Conservation (phyloP, 2,329 filamentous ascomycete genomes). For the Hyphodiscus sp. region DNA sequence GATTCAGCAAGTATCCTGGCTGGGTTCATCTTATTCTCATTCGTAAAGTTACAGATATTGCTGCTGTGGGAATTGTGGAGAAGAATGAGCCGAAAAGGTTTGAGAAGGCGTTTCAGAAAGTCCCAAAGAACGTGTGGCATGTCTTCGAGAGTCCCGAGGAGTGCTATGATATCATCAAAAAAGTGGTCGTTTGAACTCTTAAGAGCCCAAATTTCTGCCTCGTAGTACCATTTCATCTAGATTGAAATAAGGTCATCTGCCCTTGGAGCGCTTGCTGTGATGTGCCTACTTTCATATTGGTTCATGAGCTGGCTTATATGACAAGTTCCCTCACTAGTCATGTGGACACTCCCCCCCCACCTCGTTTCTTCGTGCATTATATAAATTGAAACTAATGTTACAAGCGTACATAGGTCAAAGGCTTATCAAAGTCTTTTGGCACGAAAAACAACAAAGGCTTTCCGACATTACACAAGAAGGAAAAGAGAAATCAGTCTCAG, state of each 20-base stretch:
- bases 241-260: too few species aligned
- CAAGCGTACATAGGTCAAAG: not conserved
- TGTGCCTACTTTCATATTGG: too few species aligned
- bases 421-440: too few species aligned
- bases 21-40: conserved; percentile 86
- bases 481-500: too few species aligned
- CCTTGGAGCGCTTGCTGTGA: too few species aligned
- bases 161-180: conserved; percentile 38
- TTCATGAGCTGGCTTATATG: too few species aligned
- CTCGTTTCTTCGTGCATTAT: too few species aligned
- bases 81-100: conserved; percentile 73
- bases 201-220: not conserved
- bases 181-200: not conserved
- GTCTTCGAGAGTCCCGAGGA: conserved; percentile 76
- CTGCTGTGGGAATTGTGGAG: conserved; percentile 60
- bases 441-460: not conserved
- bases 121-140: conserved; percentile 68
- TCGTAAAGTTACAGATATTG: conserved; percentile 72
- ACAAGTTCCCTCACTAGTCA: too few species aligned
- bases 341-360: too few species aligned
- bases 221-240: too few species aligned
- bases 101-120: conserved; percentile 70
- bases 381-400: too few species aligned
- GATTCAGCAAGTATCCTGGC: conserved; percentile 56
- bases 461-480: not conserved